Evolutionary conservation across 176 grass and related monocot genomes (phyloP).

Genomic region (Ensete ventricosum): DNA sequence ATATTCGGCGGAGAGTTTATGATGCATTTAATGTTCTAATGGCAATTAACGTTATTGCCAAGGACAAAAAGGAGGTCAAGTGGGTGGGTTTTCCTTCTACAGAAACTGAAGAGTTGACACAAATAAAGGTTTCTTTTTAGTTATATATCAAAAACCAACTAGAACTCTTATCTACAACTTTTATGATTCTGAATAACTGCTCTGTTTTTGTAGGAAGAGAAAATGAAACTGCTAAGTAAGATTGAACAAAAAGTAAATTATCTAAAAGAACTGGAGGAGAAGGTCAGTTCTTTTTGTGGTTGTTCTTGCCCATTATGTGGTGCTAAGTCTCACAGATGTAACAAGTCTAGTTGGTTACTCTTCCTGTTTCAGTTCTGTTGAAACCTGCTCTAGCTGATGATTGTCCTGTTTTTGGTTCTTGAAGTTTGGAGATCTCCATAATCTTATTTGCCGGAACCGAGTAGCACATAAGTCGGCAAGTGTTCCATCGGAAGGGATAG

Average conservation of each 20-base stretch:
- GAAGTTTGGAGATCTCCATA: conserved; percentile 80
- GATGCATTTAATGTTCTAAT: conserved; percentile 98
- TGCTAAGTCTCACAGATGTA: neutral
- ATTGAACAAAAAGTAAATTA: conserved; percentile 68
- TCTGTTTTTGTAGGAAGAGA: conserved; percentile 41
- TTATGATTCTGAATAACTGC: neutral
- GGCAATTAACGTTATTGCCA: conserved; percentile 75
- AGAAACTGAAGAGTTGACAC: conserved; percentile 48
- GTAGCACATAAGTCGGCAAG: conserved; percentile 36
- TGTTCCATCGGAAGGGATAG: conserved; percentile 43
- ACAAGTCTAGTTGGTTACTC: neutral
- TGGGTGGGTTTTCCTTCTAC: conserved; percentile 79
- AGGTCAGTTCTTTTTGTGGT: conserved; percentile 44
- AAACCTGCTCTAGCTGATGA: neutral
- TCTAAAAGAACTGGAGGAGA: conserved; percentile 73
- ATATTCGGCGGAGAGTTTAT: conserved; percentile 84
- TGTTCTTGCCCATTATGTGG: neutral
- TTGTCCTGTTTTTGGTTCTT: conserved; percentile 34
- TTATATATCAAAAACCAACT: neutral
- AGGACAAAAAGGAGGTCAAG: conserved; percentile 90
- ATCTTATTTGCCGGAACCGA: conserved; percentile 72
- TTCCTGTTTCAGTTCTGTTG: neutral
- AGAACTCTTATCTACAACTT: neutral
- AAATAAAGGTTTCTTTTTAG: conserved; percentile 64
- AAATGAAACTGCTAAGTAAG: conserved; percentile 39